Base-by-base conservation (phyloP, 2,329 filamentous ascomycete species). In the Verticillium nubilum region DNA sequence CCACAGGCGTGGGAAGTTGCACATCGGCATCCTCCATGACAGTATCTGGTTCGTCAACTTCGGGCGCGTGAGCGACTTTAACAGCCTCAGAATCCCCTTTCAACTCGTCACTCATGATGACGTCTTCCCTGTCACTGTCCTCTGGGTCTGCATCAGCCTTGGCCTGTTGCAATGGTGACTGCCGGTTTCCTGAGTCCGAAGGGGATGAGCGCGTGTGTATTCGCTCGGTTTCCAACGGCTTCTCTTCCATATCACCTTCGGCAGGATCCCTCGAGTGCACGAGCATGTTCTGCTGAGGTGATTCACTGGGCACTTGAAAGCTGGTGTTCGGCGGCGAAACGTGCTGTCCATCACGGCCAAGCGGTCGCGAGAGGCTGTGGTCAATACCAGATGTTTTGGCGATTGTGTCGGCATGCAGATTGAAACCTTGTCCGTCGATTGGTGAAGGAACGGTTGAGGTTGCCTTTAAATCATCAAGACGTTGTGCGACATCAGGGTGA, bases 1-100 rank as follows among this genome's bases (percentile, higher is more conserved):
- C 59, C 23, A 53, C 28, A 9, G 59, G 55, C 4, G 61, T 62
- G 9, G 35, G 55, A 1, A 59, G 56, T 35, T 57, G 58, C 12
- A 35, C 33, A 4, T 47, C 25, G 23, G 6, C 42, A 12, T 25
- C 7, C 42, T 50, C 42, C 42, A 50, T 26, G 9, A 13, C 19
- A 13, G 42, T 50, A 50, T 50, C 42, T 23, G 10, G n/a, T 50
- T 5, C 42, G 12, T 50, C 19, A 10, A 23, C 42, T 26, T 23
- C 42, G 10, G 7, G 10, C n/a, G 19, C 3, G 25, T 50, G 17
- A 4, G 42, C 52, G 27, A 54, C 37, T 7, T 55, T 31, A 6
- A 55, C 57, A 13, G 27, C 29, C 1, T 54, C 37, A 23, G 53
- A 52, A 10, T 13, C 33, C 26, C 37, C 12, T 15, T 37, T 17